Percentiles rank a stretch among this genome's conserved stretches.
Evolutionary conservation across 176 grass and related monocot species (phyloP).

Genomic region (Avena atlantica): DNA sequence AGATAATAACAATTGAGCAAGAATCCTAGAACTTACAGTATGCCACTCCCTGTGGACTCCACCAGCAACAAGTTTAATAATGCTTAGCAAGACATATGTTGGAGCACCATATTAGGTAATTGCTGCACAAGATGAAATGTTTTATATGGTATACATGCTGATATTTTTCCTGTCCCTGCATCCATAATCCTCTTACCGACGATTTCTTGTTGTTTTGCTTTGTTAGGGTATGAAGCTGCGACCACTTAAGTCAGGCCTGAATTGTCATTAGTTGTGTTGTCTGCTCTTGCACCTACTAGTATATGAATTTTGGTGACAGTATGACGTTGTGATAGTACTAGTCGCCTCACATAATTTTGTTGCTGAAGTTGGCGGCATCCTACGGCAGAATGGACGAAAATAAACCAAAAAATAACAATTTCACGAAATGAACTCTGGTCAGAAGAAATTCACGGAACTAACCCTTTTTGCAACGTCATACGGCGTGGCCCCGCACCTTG

Average conservation of each 20-base stretch:
- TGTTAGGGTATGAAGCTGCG: constrained; percentile 49
- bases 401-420: too few species aligned
- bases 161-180: background rate
- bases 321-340: too few species aligned
- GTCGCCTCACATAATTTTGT: too few species aligned
- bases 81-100: constrained; percentile 31
- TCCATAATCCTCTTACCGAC: constrained; percentile 6
- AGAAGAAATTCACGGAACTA: too few species aligned
- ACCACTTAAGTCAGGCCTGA: constrained; percentile 6
- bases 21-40: constrained; percentile 37
- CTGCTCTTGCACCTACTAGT: too few species aligned
- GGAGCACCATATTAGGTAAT: constrained; percentile 49
- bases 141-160: background rate
- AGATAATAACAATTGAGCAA: constrained; percentile 38
- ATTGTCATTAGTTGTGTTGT: too few species aligned
- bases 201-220: constrained; percentile 31
- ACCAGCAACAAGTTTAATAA: constrained; percentile 65
- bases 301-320: too few species aligned
- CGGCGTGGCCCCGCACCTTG: too few species aligned
- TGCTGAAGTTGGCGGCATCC: too few species aligned
- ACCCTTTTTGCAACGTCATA: too few species aligned
- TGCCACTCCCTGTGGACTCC: constrained; percentile 54
- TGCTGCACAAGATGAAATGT: constrained; percentile 5
- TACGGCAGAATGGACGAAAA: too few species aligned
- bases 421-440: too few species aligned